These are phyloP conservation scores for Cryptosporidium meleagridis DNA, from an alignment of 169 alveolate species.

Conservation along the genomic window DNA sequence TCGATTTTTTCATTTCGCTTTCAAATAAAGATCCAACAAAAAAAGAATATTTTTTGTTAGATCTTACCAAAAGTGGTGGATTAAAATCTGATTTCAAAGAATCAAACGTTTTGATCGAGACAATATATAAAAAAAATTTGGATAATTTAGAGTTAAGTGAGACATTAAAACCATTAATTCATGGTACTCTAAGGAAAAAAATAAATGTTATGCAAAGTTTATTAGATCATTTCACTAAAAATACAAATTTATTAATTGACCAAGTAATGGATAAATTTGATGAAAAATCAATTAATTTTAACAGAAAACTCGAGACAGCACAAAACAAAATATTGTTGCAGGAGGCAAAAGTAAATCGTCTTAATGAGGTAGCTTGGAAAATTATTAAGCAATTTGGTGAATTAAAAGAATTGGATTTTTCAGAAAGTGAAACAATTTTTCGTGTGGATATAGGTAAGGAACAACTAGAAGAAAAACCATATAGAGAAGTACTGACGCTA, in stretches of 20 bases:
- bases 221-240: constrained; percentile 53
- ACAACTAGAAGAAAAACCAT: background rate
- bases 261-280: constrained; percentile 50
- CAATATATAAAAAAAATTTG: background rate
- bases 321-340: constrained; percentile 52
- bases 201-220: constrained; percentile 29
- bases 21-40: constrained; percentile 23
- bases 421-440: constrained; percentile 26
- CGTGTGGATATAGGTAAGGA: background rate
- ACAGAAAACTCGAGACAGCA: background rate
- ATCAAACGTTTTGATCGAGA: background rate
- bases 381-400: constrained; percentile 30
- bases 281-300: constrained; percentile 46
- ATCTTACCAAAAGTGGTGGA: background rate
- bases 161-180: constrained; percentile 1
- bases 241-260: constrained; percentile 38
- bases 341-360: constrained; percentile 54
- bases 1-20: constrained; percentile 19
- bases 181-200: constrained; percentile 31
- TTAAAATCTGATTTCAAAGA: background rate
- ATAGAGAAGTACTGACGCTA: constrained; percentile 43
- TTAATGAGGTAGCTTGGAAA: constrained; percentile 66
- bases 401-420: background rate
- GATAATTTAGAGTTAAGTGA: constrained; percentile 1
- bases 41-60: constrained; percentile 7